phyloP scores from a whole-genome alignment of 2,329 filamentous ascomycete genomes.

The Cryphonectria naterciae region DNA sequence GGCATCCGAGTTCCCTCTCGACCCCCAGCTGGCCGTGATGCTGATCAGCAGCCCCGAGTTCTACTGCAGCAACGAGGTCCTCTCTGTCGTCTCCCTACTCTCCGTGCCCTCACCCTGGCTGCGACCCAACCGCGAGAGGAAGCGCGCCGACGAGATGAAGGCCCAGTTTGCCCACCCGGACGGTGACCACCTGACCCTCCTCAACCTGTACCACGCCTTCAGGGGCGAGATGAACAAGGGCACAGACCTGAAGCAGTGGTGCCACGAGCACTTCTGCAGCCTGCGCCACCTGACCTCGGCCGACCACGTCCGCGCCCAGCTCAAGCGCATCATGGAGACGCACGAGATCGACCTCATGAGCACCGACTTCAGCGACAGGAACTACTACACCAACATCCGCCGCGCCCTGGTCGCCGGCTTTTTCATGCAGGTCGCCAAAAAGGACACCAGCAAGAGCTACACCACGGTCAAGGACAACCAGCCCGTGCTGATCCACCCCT shows the following conservation, averaged over 20 bases:
- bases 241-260: constrained; percentile 84
- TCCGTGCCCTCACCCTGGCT: constrained; percentile 95
- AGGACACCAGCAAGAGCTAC: constrained; percentile 89
- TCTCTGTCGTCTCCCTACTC: constrained; percentile 90
- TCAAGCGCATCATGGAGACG: constrained; percentile 96
- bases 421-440: constrained; percentile 99
- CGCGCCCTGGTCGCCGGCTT: constrained; percentile 91
- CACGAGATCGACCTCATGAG: constrained; percentile 83
- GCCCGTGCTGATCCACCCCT: constrained; percentile 89
- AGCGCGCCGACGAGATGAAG: constrained; percentile 98
- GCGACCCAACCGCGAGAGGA: constrained; percentile 80
- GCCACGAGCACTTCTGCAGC: constrained; percentile 94
- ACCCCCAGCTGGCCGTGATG: constrained; percentile 95
- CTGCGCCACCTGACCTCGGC: constrained; percentile 87
- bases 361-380: constrained; percentile 90
- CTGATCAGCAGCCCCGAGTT: constrained; percentile 97
- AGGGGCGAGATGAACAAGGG: constrained; percentile 71
- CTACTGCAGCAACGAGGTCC: constrained; percentile 97
- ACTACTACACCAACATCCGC: constrained; percentile 97
- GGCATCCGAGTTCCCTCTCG: constrained; percentile 93
- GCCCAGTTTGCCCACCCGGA: constrained; percentile 88
- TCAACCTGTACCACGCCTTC: constrained; percentile 98
- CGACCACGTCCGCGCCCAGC: constrained; percentile 89
- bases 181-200: constrained; percentile 91
- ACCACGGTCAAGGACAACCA: constrained; percentile 97